Evolutionary conservation across 1,139 yeast genomes (phyloP), one percentile per base, ranked within the genome.

Genomic region (Candida sanyaensis): DNA sequence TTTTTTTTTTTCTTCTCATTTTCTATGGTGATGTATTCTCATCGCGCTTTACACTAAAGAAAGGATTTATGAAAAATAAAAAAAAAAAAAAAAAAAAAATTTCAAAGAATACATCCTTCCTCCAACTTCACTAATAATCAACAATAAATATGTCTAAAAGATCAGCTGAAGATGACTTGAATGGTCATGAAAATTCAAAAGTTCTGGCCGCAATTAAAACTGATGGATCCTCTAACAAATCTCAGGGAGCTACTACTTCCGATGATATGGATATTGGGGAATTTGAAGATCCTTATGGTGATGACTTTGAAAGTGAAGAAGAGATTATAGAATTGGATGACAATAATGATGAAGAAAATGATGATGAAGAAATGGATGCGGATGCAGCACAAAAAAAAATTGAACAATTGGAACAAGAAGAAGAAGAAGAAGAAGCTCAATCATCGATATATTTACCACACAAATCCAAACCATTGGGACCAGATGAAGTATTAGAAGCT

Each of bases 401-500:
- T 49, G 58, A 64, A 46, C 57, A 59, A 51, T 58, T 63, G 43
- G 51, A 60, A 39, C 93, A 63, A 40, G 61, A 59, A 28, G 68
- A 70, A 48, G 59, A 60, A 42, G 55, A 58, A 50, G 54, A 54
- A 48, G 65, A 64, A 57, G 73, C 50, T 6, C 62, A 64, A 37
- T 62, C 77, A 2, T 70, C 77, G 27, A 68, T 92, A 44, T 92
- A 88, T 67, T 75, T 92, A 56, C 98, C 98, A 26, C 96, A 91
- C 64, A 80, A 83, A 68, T 86, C 95, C 29, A 84, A 83, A 59
- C 97, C 97, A 5, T 75, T 93, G 55, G 98, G 97, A 1, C 96
- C 96, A 2, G 96, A 91, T 70, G 99, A 93, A 71, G 96, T 88
- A 8, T 77, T 93, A 64, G 98, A 93, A 69, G 97, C 99, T 1